Base-by-base conservation (phyloP, 2,329 filamentous ascomycete species). In the Tolypocladium endophyticum region DNA sequence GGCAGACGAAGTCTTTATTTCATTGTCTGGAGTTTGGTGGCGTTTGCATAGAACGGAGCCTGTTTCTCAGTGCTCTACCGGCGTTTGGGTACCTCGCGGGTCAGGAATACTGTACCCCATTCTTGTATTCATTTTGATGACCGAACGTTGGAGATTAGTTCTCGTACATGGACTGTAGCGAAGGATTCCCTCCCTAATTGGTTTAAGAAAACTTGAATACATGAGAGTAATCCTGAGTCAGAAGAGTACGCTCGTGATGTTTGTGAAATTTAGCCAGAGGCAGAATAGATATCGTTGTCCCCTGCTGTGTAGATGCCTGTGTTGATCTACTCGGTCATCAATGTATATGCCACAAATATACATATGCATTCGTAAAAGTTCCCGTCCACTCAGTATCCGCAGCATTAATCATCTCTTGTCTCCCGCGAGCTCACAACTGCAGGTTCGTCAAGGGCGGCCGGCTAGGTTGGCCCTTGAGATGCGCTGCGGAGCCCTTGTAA, bases 401-500 rank as follows among this genome's bases (percentile, higher is more conserved):
- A 35, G 30, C 14, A 50, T 28, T 55, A 11, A 55, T 45, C 18
- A 6, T 3, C 20, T n/a, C n/a, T 25, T 36, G n/a, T 7, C 14
- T 3, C 28, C 36, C 30, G 12, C 18, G 53, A 9, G 18, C 35
- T 65, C 69, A 75, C 58, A 76, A 65, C 58, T 76, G 73, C 60
- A 76, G 61, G 58, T 76, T 71, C 33, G 72, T 70, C 52, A 74
- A 64, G 3, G 71, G 65, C 52, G 71, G 70, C 52, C 72, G 71
- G 45, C 68, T 69, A 9, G 74, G 71, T 57, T 74, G 79, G 16
- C 83, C 82, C 64, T 85, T 83, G 62, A 99, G 78, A 77, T 99
- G 94, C 43, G 94, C 95, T 59, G 91, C 88, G 12, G 92, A 96
- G 56, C 93, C 93, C 69, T 95, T 92, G 76, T 97, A 99, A 53